Evolutionary conservation across 257 asterid species (phyloP), one percentile per base, ranked within the genome.

Genomic region (Solanum raphanifolium): DNA sequence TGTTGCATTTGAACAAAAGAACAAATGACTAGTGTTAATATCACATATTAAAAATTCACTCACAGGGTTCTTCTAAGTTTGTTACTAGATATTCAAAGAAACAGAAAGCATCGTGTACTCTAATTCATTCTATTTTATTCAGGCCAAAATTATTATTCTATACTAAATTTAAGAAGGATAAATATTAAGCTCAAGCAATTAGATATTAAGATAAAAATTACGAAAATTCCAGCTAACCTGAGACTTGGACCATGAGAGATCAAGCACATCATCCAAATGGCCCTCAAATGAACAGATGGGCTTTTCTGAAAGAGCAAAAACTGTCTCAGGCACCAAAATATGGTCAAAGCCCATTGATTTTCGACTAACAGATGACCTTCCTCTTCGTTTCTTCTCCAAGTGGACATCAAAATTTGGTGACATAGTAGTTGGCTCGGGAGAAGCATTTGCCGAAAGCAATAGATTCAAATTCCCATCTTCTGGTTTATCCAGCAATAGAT

Each of bases 161-260:
- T 20, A 31, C 39, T 46, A 46, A 69, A 43, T 43, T 74, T 76
- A 69, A 60, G 36, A 32, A 72, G 43, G n/a, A 31, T 32, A 34
- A 73, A 48, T 43, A 27, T 72, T 20, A 32, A 81, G 68, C 32
- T 36, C 15, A 88, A 68, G 72, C 5, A 43, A 55, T n/a, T 20
- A 69, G 38, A 38, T 74, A 58, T 32, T 83, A 73, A 85, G 88
- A 73, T 18, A 60, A 27, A 81, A 84, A 83, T 34, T 15, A 20
- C 5, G 55, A 82, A 60, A 69, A 83, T 34, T 88, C 87, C 71
- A 89, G 83, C 96, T 90, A 87, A 97, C 99, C 97, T 95, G 97
- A 89, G 98, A 96, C 91, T 97, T 97, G 91, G 99, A 97, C 99
- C 99, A 97, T 7, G 99, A 97, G 86, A 97, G 94, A 89, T 97